A percentile compares a stretch with the other conserved stretches of the same genome.
Conservation (phyloP, 768 basidiomycete species). For the Wakefieldia striispora region DNA sequence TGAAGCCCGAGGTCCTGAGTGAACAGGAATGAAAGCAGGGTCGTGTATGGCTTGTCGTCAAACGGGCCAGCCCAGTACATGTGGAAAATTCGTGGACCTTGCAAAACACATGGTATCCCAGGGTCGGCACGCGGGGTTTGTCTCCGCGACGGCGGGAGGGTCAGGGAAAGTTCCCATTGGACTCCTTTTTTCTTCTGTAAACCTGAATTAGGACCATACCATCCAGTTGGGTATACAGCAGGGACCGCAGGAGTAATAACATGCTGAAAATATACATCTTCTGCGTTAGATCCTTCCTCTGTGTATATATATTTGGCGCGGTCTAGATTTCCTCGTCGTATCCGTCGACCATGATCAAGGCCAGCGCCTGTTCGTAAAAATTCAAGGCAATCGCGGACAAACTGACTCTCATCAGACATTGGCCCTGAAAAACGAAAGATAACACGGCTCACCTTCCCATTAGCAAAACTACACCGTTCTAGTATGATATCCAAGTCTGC, state of each 20-base stretch:
- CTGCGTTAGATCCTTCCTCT: slow-evolving; percentile 39
- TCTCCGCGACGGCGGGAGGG: slow-evolving; percentile 45
- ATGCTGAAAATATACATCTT: slow-evolving; percentile 1
- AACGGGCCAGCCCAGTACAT: slow-evolving; percentile 98
- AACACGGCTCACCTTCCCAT: slow-evolving; percentile 53
- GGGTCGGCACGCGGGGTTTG: slow-evolving; percentile 42
- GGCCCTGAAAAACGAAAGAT: neutral
- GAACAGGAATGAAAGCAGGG: slow-evolving; percentile 87
- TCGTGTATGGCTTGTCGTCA: slow-evolving; percentile 95
- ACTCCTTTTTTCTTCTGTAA: slow-evolving; percentile 55
- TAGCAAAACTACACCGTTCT: slow-evolving; percentile 82
- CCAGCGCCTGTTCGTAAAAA: slow-evolving; percentile 83
- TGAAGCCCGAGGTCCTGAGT: slow-evolving; percentile 89
- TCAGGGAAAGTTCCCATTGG: slow-evolving; percentile 56
- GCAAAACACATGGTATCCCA: slow-evolving; percentile 58
- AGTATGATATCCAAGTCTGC: slow-evolving; percentile 86
- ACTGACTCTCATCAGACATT: slow-evolving; percentile 41
- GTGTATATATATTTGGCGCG: slow-evolving; percentile 82
- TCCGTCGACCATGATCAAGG: slow-evolving; percentile 71
- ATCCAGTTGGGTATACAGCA: slow-evolving; percentile 24
- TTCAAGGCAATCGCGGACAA: slow-evolving; percentile 94
- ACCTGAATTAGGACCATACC: slow-evolving; percentile 51
- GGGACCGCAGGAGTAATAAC: slow-evolving; percentile 20
- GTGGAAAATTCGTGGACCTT: slow-evolving; percentile 84
- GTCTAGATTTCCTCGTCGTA: slow-evolving; percentile 69